Evolutionary conservation across 2,329 filamentous ascomycete genomes (phyloP).

Genomic region (Colletotrichum cuscutae): DNA sequence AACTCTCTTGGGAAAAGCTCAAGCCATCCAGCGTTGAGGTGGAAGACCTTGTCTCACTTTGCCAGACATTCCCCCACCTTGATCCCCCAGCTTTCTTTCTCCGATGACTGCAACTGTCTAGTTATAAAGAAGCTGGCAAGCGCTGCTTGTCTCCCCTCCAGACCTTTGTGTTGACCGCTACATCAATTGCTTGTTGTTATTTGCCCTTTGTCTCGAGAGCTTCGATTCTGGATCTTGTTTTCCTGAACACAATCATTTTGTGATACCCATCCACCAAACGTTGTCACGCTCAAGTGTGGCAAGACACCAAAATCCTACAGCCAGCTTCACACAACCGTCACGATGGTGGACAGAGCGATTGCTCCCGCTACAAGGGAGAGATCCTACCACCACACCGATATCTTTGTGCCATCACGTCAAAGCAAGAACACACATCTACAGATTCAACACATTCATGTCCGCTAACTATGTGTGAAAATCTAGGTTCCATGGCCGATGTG

Average conservation of each 20-base stretch:
- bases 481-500: conserved; percentile 91
- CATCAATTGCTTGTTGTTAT: conserved; percentile 22
- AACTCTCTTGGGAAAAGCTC: conserved; percentile 17
- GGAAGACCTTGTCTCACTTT: conserved; percentile 30
- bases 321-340: conserved; percentile 10
- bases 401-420: conserved; percentile 29
- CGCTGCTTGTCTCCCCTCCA: conserved; percentile 15
- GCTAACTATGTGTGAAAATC: conserved; percentile 32
- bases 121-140: conserved; percentile 34
- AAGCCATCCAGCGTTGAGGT: conserved; percentile 25
- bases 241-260: background rate
- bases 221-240: background rate
- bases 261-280: conserved; percentile 16
- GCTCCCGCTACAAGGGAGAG: conserved; percentile 35
- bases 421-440: conserved; percentile 21
- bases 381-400: conserved; percentile 33
- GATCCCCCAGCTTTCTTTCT: conserved; percentile 30
- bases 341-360: conserved; percentile 32
- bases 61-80: conserved; percentile 32
- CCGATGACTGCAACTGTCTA: background rate
- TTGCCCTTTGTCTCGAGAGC: conserved; percentile 22
- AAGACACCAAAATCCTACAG: background rate
- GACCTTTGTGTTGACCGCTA: conserved; percentile 20
- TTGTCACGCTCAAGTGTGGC: background rate
- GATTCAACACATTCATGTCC: background rate